Evolutionary conservation across 2,329 filamentous ascomycete species (phyloP), one percentile per base, ranked within the genome.

Genomic region (Phialocephala sp.): DNA sequence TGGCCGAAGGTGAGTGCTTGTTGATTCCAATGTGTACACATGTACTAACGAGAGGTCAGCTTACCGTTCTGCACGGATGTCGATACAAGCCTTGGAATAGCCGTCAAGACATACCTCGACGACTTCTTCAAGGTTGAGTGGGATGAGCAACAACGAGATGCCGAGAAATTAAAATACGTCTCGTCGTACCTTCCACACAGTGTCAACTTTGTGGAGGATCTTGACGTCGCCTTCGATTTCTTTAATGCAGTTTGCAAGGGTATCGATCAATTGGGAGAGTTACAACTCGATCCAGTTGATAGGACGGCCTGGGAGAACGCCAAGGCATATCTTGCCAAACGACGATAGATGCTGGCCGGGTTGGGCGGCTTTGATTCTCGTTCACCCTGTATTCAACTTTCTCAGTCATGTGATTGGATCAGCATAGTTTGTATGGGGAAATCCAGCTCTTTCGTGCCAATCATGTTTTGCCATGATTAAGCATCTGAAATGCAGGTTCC

Each of bases 21-120:
- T 24, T 45, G 56, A 69, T 24, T 18, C 15, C n/a, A 36, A 18
- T 1, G 11, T 8, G 8, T 1, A 22, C 20, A 8, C 22, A 66
- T 50, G 62, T 41, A 45, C 60, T 71, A 68, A 71, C 27, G 36
- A 57, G 52, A 35, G 39, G 4, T 50, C 60, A 88, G 85, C 62
- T 80, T 93, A 4, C 91, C 91, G 9, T 91, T 93, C 76, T 79
- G 87, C 22, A 81, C 84, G 20, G 88, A 92, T 69, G 88, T 90
- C 12, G 90, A 94, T 73, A 89, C 92, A 57, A 90, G 88, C 14
- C 84, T 95, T 39, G 91, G 90, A 35, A 91, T 95, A 67, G 91
- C 91, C 0, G 87, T 93, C 47, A 92, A 93, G 78, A 92, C 90
- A 9, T 92, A 92, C 75, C 84, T 93, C 24, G 90, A 93, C 71